phyloP scores from a whole-genome alignment of 2,329 filamentous ascomycete genomes.

The Trichophyton equinum region DNA sequence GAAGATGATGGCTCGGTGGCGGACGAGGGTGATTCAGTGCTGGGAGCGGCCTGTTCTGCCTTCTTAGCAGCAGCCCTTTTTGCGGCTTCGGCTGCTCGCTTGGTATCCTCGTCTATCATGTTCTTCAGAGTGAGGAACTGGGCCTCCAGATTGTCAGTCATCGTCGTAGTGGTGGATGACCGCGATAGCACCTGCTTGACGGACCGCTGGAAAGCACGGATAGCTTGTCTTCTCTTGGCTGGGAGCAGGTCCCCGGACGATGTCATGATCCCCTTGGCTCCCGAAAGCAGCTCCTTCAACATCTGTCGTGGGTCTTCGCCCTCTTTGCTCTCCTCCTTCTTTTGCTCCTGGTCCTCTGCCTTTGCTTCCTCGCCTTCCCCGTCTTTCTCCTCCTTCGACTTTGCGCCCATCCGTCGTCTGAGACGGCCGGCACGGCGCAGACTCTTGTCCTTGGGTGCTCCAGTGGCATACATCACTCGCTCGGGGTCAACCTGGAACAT shows the following conservation, averaged over 20 bases:
- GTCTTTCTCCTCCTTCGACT: conserved; percentile 11
- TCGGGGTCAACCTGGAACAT: conserved; percentile 94
- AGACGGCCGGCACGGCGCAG: conserved; percentile 29
- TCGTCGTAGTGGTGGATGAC: conserved; percentile 28
- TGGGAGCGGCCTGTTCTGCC: not conserved
- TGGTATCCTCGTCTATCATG: conserved; percentile 8
- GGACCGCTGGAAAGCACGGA: conserved; percentile 58
- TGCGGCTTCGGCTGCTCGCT: not conserved
- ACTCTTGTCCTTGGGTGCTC: conserved; percentile 49
- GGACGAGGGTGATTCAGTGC: not conserved
- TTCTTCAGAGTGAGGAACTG: conserved; percentile 42
- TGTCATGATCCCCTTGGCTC: conserved; percentile 50
- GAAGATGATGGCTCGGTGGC: not conserved
- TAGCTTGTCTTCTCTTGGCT: conserved; percentile 60
- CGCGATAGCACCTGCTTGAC: conserved; percentile 52
- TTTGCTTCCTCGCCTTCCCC: conserved; percentile 15
- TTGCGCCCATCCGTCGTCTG: conserved; percentile 13
- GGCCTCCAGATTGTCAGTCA: conserved; percentile 39
- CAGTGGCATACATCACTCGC: conserved; percentile 77
- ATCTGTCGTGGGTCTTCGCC: conserved; percentile 28
- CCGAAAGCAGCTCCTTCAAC: conserved; percentile 43
- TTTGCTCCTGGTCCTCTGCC: conserved; percentile 18
- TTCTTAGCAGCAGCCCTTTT: conserved; percentile 1
- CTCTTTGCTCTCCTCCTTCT: conserved; percentile 17
- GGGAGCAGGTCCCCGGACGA: conserved; percentile 42